These are phyloP conservation scores for Coemansia sp. DNA, from an alignment of 192 early-diverging fungal genomes.

Conservation along the genomic window DNA sequence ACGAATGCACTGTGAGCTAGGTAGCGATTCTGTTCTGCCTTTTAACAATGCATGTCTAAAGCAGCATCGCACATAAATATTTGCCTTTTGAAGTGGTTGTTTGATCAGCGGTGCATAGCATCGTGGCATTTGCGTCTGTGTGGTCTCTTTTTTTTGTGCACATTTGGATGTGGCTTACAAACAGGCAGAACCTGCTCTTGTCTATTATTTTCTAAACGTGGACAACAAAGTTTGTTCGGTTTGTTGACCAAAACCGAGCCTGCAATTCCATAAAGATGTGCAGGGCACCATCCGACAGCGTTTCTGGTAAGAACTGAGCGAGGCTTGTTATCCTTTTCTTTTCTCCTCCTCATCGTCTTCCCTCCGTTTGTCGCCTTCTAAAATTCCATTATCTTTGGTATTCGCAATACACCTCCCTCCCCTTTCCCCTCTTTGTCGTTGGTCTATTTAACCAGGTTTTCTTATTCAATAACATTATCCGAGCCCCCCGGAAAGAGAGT, in stretches of 20 bases:
- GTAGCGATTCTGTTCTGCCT: neutral
- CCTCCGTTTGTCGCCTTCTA: neutral
- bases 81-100: neutral
- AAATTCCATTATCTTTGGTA: no score
- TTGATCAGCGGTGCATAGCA: neutral
- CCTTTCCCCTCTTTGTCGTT: neutral
- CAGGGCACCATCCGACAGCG: no score
- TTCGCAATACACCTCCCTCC: no score
- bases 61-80: neutral
- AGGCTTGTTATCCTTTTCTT: no score
- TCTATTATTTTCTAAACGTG: no score
- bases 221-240: no score
- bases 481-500: neutral
- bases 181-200: no score
- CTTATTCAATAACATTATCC: slow-evolving; percentile 1
- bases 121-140: neutral
- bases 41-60: neutral
- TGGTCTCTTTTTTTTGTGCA: neutral
- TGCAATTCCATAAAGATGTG: no score
- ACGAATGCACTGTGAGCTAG: neutral
- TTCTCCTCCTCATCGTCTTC: neutral
- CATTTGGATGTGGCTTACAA: neutral
- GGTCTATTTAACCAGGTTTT: neutral
- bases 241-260: no score
- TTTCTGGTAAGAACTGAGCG: no score